Evolutionary conservation across 768 basidiomycete species (phyloP).

Genomic region (Russula griseocarnosa): DNA sequence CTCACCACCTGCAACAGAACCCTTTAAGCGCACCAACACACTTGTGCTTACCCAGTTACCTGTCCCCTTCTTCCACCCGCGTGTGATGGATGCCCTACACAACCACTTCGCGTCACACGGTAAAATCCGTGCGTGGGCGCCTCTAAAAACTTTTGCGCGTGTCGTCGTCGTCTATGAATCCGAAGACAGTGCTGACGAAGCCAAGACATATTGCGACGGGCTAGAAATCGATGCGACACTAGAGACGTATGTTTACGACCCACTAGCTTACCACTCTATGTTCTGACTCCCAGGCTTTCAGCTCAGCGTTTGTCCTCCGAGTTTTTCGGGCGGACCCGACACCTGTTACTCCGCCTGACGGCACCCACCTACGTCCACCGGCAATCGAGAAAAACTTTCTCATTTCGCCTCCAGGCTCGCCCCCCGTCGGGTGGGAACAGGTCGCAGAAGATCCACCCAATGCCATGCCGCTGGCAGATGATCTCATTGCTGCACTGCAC

Average conservation of each 20-base stretch:
- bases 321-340: constrained; percentile 74
- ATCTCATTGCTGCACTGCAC: constrained; percentile 75
- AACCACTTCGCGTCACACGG: constrained; percentile 77
- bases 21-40: constrained; percentile 64
- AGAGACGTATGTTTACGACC: constrained; percentile 41
- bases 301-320: constrained; percentile 50
- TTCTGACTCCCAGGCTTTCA: constrained; percentile 30
- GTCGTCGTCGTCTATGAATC: constrained; percentile 75
- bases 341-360: constrained; percentile 37
- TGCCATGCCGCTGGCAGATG: constrained; percentile 73
- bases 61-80: constrained; percentile 68
- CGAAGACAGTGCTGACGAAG: constrained; percentile 61
- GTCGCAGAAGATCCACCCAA: constrained; percentile 91
- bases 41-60: constrained; percentile 78
- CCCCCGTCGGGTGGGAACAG: constrained; percentile 95
- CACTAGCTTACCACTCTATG: background rate
- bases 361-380: constrained; percentile 61
- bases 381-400: constrained; percentile 88
- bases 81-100: constrained; percentile 59
- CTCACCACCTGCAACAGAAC: constrained; percentile 13
- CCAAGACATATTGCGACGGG: constrained; percentile 63
- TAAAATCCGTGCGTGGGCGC: constrained; percentile 85
- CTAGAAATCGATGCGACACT: constrained; percentile 53
- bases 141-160: constrained; percentile 73
- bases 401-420: constrained; percentile 96